A percentile compares a stretch with the other conserved stretches of the same genome.
Conservation (phyloP, 768 basidiomycete genomes). For the Gyrodon lividus region DNA sequence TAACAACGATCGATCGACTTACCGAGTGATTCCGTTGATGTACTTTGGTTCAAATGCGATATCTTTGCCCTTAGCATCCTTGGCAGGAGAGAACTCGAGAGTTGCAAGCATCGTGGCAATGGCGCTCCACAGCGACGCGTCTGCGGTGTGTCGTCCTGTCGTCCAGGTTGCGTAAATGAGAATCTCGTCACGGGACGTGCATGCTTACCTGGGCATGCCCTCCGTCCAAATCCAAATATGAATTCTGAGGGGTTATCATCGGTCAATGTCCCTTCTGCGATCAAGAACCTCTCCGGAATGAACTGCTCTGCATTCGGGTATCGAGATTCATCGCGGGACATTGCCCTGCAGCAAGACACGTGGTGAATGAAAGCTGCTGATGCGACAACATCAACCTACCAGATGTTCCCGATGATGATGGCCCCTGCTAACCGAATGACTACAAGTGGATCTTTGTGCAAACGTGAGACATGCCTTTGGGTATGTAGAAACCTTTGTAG, state of each 20-base stretch:
- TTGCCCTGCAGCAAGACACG: slow-evolving; percentile 10
- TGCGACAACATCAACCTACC: slow-evolving; percentile 1
- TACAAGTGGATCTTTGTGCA: background rate
- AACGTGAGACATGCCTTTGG: slow-evolving; percentile 35
- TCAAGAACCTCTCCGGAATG: slow-evolving; percentile 14
- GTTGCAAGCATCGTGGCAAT: slow-evolving; percentile 23
- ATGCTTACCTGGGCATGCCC: slow-evolving; percentile 14
- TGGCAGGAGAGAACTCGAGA: slow-evolving; percentile 14
- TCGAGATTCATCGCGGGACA: slow-evolving; percentile 17
- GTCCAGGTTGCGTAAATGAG: too few species aligned
- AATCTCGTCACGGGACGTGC: too few species aligned
- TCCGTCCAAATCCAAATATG: slow-evolving; percentile 17
- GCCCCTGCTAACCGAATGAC: slow-evolving; percentile 6
- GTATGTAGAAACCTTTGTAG: slow-evolving; percentile 49
- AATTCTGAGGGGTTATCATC: slow-evolving; percentile 2
- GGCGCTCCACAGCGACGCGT: slow-evolving; percentile 6
- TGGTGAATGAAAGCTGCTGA: background rate
- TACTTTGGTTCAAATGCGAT: slow-evolving; percentile 3
- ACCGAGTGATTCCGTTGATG: background rate
- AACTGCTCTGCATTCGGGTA: slow-evolving; percentile 15
- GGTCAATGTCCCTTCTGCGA: background rate
- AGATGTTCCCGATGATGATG: slow-evolving; percentile 11
- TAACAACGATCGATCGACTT: background rate
- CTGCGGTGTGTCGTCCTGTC: slow-evolving; percentile 9
- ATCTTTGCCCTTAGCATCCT: slow-evolving; percentile 3